A percentile compares a stretch with the other conserved stretches of the same genome.
Conservation (phyloP, 768 basidiomycete species). For the Pseudohyphozyma bogoriensis region DNA sequence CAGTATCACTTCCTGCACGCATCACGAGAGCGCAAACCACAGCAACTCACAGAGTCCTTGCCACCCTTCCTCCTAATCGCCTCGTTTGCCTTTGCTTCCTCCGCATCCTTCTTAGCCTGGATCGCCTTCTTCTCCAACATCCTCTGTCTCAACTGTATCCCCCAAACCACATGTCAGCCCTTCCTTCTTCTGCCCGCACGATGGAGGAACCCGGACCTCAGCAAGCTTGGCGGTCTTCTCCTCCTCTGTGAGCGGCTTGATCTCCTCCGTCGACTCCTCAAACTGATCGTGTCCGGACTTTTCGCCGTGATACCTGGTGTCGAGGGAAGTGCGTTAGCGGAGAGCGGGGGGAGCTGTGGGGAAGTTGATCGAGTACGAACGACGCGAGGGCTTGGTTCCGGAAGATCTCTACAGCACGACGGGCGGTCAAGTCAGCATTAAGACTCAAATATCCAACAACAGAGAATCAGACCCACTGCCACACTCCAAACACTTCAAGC, state of each 20-base stretch:
- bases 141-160: slow-evolving; percentile 51
- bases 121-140: slow-evolving; percentile 67
- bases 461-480: slow-evolving; percentile 23
- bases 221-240: slow-evolving; percentile 72
- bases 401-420: slow-evolving; percentile 53
- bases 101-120: slow-evolving; percentile 62
- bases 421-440: not conserved
- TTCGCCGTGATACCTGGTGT: slow-evolving; percentile 76
- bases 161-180: not conserved
- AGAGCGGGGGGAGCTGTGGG: slow-evolving; percentile 20
- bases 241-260: slow-evolving; percentile 90
- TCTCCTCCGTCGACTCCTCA: slow-evolving; percentile 92
- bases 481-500: slow-evolving; percentile 28
- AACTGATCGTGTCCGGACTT: slow-evolving; percentile 88
- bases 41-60: slow-evolving; percentile 53
- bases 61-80: slow-evolving; percentile 73
- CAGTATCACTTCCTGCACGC: too few relatives aligned
- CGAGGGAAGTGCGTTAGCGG: not conserved
- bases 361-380: not conserved
- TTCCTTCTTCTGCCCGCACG: too few relatives aligned
- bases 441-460: too few relatives aligned
- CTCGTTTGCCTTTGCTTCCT: slow-evolving; percentile 63
- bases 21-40: not conserved
- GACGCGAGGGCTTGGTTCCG: slow-evolving; percentile 62
- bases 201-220: slow-evolving; percentile 41